Evolutionary conservation across 495 filamentous ascomycete species (phyloP).

Genomic region (Aspergillus ellipticus): DNA sequence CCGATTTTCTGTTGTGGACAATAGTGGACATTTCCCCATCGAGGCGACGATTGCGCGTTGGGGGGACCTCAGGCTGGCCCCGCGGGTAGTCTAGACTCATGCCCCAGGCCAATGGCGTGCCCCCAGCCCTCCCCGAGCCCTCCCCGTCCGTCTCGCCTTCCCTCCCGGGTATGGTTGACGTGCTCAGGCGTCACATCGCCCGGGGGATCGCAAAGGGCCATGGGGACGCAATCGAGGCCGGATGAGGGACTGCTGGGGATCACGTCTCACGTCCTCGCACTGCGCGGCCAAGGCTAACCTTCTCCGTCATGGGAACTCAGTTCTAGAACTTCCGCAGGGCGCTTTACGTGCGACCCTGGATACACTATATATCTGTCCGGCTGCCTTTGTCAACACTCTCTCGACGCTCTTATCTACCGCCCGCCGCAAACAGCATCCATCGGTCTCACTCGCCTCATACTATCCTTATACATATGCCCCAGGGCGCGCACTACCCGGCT

Average conservation of each 20-base stretch:
- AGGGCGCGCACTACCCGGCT: neutral
- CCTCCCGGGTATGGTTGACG: constrained; percentile 4
- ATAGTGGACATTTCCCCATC: neutral
- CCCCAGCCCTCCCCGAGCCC: constrained; percentile 1
- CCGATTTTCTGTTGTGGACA: constrained; percentile 1
- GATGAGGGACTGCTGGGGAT: neutral
- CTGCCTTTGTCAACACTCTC: neutral
- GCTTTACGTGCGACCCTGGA: neutral
- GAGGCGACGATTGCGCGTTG: constrained; percentile 15
- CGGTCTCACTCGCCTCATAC: too few relatives aligned
- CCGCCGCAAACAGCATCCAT: neutral
- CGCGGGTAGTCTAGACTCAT: constrained; percentile 4
- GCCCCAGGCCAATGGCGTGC: constrained; percentile 12
- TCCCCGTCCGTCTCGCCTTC: constrained; percentile 2
- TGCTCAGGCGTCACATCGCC: constrained; percentile 10
- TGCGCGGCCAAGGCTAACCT: constrained; percentile 11
- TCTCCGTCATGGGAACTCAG: constrained; percentile 5
- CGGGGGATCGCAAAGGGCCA: neutral
- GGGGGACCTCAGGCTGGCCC: constrained; percentile 4
- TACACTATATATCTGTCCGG: neutral
- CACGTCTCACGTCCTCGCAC: too few relatives aligned
- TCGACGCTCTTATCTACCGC: neutral
- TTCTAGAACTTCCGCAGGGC: constrained; percentile 11
- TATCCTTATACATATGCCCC: constrained; percentile 4
- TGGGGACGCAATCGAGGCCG: neutral